A percentile compares a stretch with the other conserved stretches of the same genome.
These are phyloP conservation scores for Fusarium nelsonii DNA, from an alignment of 2,329 filamentous ascomycete species.

Conservation along the genomic window DNA sequence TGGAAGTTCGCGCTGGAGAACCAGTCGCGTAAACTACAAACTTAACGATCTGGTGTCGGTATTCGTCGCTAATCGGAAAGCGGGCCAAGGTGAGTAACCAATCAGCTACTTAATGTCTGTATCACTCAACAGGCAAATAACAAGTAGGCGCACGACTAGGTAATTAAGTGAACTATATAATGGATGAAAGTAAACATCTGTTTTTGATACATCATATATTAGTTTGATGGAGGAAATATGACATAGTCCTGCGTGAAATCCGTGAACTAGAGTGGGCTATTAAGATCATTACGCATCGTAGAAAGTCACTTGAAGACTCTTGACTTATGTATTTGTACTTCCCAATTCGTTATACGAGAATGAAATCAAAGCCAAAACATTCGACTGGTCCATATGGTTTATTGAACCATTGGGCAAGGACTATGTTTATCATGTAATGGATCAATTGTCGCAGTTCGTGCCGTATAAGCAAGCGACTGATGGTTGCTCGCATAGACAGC, in stretches of 20 bases:
- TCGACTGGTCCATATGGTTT: background rate
- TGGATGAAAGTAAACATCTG: background rate
- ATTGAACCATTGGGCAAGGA: background rate
- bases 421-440: too few species aligned
- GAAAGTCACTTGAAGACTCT: too few species aligned
- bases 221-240: background rate
- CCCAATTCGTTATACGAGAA: background rate
- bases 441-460: background rate
- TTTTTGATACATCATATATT: background rate
- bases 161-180: background rate
- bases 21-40: slow-evolving; percentile 11
- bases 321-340: background rate
- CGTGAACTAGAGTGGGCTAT: background rate
- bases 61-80: slow-evolving; percentile 23
- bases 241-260: background rate
- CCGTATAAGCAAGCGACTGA: background rate
- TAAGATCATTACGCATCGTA: background rate
- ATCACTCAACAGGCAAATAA: background rate
- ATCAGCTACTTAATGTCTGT: slow-evolving; percentile 23
- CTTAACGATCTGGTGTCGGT: background rate
- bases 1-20: background rate
- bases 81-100: slow-evolving; percentile 32
- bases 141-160: background rate
- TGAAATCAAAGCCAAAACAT: background rate
- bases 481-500: background rate